Base-by-base conservation (phyloP, 495 filamentous ascomycete species). In the Xylaria intraflava region DNA sequence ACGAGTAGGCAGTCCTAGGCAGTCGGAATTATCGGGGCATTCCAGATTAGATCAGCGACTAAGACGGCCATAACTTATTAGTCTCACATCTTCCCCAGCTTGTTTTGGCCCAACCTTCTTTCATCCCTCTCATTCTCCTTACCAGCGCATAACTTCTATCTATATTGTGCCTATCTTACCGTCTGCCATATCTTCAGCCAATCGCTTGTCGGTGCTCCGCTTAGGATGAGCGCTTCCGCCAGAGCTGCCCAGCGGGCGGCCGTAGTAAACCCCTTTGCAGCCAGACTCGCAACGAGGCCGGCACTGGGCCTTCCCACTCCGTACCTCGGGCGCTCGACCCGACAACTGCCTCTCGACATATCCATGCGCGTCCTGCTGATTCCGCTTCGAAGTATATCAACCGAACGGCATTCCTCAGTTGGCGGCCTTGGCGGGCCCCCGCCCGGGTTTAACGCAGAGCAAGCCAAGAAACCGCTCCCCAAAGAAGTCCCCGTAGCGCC, bases 391-490 rank as follows among this genome's bases (percentile, higher is more conserved):
- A 74, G 69, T 58, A 81, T 87, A 64, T 77, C 82, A 17, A 97
- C 93, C 46, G 86, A 91, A 53, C 83, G 84, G 35, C 70, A 73
- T 55, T 60, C 31, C 10, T 33, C 67, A 33, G 55, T 60, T 49
- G 74, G 78, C 31, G 72, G 71, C 16, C 67, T 77, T 20, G 73
- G 72, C 40, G 85, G 82, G 16, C 93, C 93, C 30, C 92, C 93
- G 43, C 93, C 93, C 9, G 94, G 93, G 8, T 99, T 96, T 78
- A 90, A 96, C 65, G 74, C 89, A 14, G 84, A 95, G 64, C 72
- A 88, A 69, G 93, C 93, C 33, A 95, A 90, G 79, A 94, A 89
- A 60, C 90, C 93, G 2, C 73, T 93, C 31, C 75, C 81, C 0
- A 74, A 73, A 53, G 78, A 77, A 11, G 55, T 71, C 20, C 50